Percentiles rank a stretch among this genome's conserved stretches.
Evolutionary conservation across 1,139 yeast genomes (phyloP).

Genomic region (Lodderomyces parapsilosis): DNA sequence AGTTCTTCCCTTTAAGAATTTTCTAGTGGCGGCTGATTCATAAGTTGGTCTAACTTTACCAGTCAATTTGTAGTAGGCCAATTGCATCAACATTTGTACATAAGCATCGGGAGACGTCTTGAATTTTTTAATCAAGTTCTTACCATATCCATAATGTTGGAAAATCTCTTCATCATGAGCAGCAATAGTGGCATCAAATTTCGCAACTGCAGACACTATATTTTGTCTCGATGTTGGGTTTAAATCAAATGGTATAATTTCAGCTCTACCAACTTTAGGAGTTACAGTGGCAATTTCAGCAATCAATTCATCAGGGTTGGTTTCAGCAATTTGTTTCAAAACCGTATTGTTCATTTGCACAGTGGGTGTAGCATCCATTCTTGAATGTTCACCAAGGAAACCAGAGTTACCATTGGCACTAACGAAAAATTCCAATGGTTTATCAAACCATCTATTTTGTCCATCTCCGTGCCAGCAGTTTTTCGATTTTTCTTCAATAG

Average conservation of each 20-base stretch:
- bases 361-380: constrained; percentile 98
- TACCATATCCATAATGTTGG: constrained; percentile 74
- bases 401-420: constrained; percentile 87
- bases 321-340: constrained; percentile 54
- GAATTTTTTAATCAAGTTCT: constrained; percentile 63
- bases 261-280: constrained; percentile 23
- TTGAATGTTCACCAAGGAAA: constrained; percentile 93
- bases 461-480: constrained; percentile 97
- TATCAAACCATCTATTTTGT: constrained; percentile 85
- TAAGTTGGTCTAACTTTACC: constrained; percentile 88
- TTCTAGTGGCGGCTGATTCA: constrained; percentile 94
- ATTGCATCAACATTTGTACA: constrained; percentile 72
- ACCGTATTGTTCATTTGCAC: constrained; percentile 82
- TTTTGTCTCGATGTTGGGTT: constrained; percentile 51
- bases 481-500: constrained; percentile 82
- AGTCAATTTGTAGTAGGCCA: constrained; percentile 75
- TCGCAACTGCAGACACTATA: constrained; percentile 55
- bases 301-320: constrained; percentile 33
- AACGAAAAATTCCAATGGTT: constrained; percentile 84
- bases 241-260: constrained; percentile 41
- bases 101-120: constrained; percentile 78
- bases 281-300: constrained; percentile 26
- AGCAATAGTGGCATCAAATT: constrained; percentile 51
- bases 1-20: constrained; percentile 89
- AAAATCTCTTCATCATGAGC: constrained; percentile 63